A percentile compares a stretch with the other conserved stretches of the same genome.
phyloP scores from a whole-genome alignment of 2,329 filamentous ascomycete species.

The Trichoderma asperellum region DNA sequence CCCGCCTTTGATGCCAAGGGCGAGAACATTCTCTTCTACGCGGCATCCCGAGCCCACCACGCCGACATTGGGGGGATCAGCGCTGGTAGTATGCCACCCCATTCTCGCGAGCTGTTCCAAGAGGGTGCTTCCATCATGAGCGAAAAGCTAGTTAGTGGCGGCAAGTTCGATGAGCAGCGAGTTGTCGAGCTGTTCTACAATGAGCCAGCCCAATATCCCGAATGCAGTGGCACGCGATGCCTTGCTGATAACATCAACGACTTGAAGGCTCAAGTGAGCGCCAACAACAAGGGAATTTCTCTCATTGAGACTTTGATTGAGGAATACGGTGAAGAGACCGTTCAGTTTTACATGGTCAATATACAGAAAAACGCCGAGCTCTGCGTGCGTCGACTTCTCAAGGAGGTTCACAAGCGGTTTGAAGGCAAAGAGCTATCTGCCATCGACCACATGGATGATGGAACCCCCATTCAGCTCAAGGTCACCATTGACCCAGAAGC shows the following conservation, averaged over 20 bases:
- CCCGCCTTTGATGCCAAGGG: slow-evolving; percentile 70
- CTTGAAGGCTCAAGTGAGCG: slow-evolving; percentile 80
- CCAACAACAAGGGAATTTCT: slow-evolving; percentile 85
- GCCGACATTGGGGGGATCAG: slow-evolving; percentile 85
- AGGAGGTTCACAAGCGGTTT: slow-evolving; percentile 70
- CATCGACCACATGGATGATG: slow-evolving; percentile 83
- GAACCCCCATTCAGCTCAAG: slow-evolving; percentile 73
- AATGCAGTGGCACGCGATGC: slow-evolving; percentile 77
- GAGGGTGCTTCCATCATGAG: slow-evolving; percentile 67
- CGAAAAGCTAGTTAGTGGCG: slow-evolving; percentile 73
- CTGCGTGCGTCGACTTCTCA: slow-evolving; percentile 73
- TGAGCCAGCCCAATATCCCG: slow-evolving; percentile 73
- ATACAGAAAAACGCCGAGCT: slow-evolving; percentile 81
- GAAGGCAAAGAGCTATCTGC: slow-evolving; percentile 71
- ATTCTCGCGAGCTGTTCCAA: slow-evolving; percentile 66
- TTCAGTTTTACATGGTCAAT: slow-evolving; percentile 81
- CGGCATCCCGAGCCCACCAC: slow-evolving; percentile 78
- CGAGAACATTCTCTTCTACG: slow-evolving; percentile 78
- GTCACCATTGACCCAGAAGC: slow-evolving; percentile 74
- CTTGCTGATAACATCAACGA: slow-evolving; percentile 82
- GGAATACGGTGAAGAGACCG: slow-evolving; percentile 76
- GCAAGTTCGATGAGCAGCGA: slow-evolving; percentile 76
- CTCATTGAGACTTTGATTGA: slow-evolving; percentile 74
- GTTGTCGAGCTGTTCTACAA: slow-evolving; percentile 73
- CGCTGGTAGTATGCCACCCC: slow-evolving; percentile 79